A percentile compares a stretch with the other conserved stretches of the same genome.
phyloP scores from a whole-genome alignment of 164 flowering plant species.

The Aristolochia contorta region DNA sequence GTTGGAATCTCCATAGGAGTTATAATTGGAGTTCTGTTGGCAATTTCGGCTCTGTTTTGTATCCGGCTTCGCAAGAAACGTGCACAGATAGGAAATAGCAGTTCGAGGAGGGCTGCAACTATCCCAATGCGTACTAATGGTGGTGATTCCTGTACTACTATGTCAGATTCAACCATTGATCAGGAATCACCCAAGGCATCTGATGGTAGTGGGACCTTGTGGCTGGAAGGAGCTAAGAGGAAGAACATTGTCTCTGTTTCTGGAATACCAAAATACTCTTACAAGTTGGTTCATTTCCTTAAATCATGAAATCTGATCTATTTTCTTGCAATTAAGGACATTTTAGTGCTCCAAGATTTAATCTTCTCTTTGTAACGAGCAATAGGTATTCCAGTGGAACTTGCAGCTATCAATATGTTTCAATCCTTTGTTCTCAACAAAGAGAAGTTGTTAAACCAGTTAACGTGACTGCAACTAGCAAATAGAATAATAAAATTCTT shows the following conservation, averaged over 20 bases:
- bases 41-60: constrained; percentile 56
- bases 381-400: too few relatives aligned
- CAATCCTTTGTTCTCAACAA: too few relatives aligned
- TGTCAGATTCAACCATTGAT: constrained; percentile 79
- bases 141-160: constrained; percentile 48
- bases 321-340: too few relatives aligned
- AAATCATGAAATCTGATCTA: too few relatives aligned
- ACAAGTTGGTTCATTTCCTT: constrained; percentile 47
- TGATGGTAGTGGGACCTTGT: constrained; percentile 34
- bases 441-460: too few relatives aligned
- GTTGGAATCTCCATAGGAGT: constrained; percentile 88
- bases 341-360: too few relatives aligned
- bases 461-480: too few relatives aligned
- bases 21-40: constrained; percentile 75
- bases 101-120: constrained; percentile 70
- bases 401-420: too few relatives aligned
- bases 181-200: constrained; percentile 72
- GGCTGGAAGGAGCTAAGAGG: constrained; percentile 69
- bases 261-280: constrained; percentile 83
- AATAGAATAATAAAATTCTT: too few relatives aligned
- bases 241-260: constrained; percentile 58
- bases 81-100: constrained; percentile 77
- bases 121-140: constrained; percentile 82
- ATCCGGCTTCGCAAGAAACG: constrained; percentile 55
- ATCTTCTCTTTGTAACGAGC: too few relatives aligned